Percentiles rank a stretch among this genome's conserved stretches.
Evolutionary conservation across 768 basidiomycete genomes (phyloP).

Genomic region (Russula virescens): DNA sequence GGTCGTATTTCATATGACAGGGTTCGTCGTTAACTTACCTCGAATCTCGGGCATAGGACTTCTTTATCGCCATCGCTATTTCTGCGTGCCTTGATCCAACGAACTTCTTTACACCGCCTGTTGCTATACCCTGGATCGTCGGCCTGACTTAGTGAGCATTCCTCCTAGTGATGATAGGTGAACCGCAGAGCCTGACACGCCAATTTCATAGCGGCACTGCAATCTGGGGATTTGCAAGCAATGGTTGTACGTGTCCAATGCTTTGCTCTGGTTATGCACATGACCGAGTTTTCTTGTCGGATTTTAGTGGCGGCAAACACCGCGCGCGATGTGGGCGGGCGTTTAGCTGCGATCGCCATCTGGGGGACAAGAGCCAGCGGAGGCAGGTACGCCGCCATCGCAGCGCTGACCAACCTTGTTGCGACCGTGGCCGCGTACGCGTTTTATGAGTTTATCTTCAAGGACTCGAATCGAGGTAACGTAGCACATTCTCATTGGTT

Average conservation of each 20-base stretch:
- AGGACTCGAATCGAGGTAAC: conserved; percentile 29
- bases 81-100: conserved; percentile 28
- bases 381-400: conserved; percentile 32
- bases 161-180: not conserved
- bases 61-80: conserved; percentile 28
- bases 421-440: conserved; percentile 29
- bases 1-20: not conserved
- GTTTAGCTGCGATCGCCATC: conserved; percentile 27
- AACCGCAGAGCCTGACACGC: not conserved
- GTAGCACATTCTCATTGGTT: not conserved
- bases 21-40: not conserved
- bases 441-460: conserved; percentile 28
- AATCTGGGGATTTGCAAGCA: conserved; percentile 28
- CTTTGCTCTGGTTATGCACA: not conserved
- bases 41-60: conserved; percentile 19
- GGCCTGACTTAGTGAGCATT: conserved; percentile 27
- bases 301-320: conserved; percentile 30
- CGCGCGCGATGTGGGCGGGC: conserved; percentile 30
- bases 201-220: conserved; percentile 18
- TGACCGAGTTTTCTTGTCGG: not conserved
- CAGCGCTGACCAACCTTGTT: conserved; percentile 30
- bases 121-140: conserved; percentile 26
- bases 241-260: conserved; percentile 24
- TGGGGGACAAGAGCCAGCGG: conserved; percentile 29
- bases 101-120: conserved; percentile 29